phyloP scores from a whole-genome alignment of 768 basidiomycete genomes.

The Gymnopilus dilepis region DNA sequence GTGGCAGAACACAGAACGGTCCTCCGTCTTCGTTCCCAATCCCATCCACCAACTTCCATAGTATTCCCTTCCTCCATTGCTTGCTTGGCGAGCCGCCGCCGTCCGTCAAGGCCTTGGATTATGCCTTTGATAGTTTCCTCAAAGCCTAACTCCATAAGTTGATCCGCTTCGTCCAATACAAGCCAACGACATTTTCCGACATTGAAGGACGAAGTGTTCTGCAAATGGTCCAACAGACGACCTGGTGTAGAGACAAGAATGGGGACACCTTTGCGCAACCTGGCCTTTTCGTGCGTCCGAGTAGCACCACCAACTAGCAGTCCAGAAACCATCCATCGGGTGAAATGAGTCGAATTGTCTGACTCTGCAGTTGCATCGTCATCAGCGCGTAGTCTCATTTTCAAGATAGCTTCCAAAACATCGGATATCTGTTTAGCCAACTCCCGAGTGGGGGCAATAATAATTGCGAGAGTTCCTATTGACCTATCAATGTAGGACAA shows the following conservation, averaged over 20 bases:
- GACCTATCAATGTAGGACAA: slow-evolving; percentile 94
- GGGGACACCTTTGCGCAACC: slow-evolving; percentile 91
- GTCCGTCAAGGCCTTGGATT: slow-evolving; percentile 83
- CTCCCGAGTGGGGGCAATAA: slow-evolving; percentile 95
- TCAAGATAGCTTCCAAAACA: slow-evolving; percentile 84
- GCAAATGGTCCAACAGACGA: slow-evolving; percentile 92
- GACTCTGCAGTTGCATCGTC: slow-evolving; percentile 58
- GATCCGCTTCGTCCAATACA: slow-evolving; percentile 95
- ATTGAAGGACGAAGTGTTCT: slow-evolving; percentile 92
- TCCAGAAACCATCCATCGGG: slow-evolving; percentile 94
- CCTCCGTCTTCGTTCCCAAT: slow-evolving; percentile 76
- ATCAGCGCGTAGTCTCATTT: slow-evolving; percentile 70
- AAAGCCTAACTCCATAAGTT: slow-evolving; percentile 97
- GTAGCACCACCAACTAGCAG: slow-evolving; percentile 94
- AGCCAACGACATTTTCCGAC: slow-evolving; percentile 95
- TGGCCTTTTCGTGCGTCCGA: slow-evolving; percentile 92
- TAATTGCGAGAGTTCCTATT: slow-evolving; percentile 92
- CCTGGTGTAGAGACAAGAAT: slow-evolving; percentile 97
- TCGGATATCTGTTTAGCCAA: slow-evolving; percentile 96
- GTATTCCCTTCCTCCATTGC: slow-evolving; percentile 71
- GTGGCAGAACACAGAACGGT: slow-evolving; percentile 97
- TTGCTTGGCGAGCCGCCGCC: slow-evolving; percentile 72
- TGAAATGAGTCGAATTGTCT: slow-evolving; percentile 52
- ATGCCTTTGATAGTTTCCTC: slow-evolving; percentile 95
- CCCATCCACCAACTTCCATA: slow-evolving; percentile 83